These are phyloP conservation scores for Emiliania huxleyi DNA, from an alignment of 78 protist genomes.

Conservation along the genomic window DNA sequence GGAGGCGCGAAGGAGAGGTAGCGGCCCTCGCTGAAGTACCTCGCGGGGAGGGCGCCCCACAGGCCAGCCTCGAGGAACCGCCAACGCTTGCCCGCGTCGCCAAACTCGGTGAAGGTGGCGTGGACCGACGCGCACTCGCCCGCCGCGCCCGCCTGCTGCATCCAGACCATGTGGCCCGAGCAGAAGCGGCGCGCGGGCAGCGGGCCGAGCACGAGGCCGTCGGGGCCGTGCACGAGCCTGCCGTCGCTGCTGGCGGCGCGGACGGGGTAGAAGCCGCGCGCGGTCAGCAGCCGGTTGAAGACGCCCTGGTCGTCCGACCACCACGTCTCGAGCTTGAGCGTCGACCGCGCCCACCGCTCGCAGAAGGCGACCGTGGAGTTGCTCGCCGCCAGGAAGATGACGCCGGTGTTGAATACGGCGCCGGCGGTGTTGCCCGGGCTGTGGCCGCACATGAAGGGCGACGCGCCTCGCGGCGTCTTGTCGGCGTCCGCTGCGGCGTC, in stretches of 20 bases:
- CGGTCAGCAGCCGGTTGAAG: neutral
- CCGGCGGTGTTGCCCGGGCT: neutral
- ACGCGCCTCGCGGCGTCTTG: too few species aligned
- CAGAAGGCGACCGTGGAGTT: too few species aligned
- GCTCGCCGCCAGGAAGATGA: too few species aligned
- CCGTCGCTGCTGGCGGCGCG: too few species aligned
- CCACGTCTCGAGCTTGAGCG: neutral
- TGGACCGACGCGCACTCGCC: neutral
- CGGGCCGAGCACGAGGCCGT: too few species aligned
- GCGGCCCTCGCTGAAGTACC: neutral
- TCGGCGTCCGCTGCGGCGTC: neutral
- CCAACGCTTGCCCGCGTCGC: neutral
- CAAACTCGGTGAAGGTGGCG: neutral
- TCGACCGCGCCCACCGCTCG: neutral
- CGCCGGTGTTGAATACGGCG: slow-evolving; percentile 5
- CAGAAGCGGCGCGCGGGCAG: neutral
- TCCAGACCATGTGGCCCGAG: neutral
- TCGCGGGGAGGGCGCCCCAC: neutral
- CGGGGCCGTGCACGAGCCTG: too few species aligned
- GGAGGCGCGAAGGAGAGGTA: neutral
- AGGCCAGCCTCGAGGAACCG: neutral
- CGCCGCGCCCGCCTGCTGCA: neutral
- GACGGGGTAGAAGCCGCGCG: neutral
- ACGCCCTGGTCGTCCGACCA: neutral
- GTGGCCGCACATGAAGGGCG: neutral